phyloP scores from a whole-genome alignment of 345 rosid species.

The Salix udensis region DNA sequence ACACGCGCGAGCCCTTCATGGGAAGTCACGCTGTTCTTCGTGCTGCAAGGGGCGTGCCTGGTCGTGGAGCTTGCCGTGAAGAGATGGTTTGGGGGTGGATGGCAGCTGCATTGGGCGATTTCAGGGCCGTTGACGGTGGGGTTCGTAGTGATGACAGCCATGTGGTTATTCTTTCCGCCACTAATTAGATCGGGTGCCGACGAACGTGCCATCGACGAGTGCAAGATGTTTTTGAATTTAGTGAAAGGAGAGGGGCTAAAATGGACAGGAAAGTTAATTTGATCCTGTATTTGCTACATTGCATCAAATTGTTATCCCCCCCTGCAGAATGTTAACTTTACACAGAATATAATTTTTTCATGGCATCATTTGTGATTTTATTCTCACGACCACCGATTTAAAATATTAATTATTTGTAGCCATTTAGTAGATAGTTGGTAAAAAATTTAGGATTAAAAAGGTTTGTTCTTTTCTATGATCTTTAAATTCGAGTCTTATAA shows the following conservation, averaged over 20 bases:
- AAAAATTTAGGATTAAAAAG: no score
- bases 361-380: no score
- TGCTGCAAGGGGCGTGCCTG: slow-evolving; percentile 35
- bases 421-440: no score
- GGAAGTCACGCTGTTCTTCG: slow-evolving; percentile 35
- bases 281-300: no score
- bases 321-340: no score
- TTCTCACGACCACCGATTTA: no score
- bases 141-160: slow-evolving; percentile 28
- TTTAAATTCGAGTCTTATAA: no score
- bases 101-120: slow-evolving; percentile 18
- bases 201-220: slow-evolving; percentile 18
- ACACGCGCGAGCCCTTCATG: slow-evolving; percentile 30
- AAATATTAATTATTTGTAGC: no score
- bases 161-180: slow-evolving; percentile 45
- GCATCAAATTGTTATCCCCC: no score
- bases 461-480: no score
- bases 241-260: not conserved
- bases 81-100: slow-evolving; percentile 8
- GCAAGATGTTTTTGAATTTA: slow-evolving; percentile 3
- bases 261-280: no score
- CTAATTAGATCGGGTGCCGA: slow-evolving; percentile 16
- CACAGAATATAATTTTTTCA: no score
- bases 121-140: slow-evolving; percentile 31
- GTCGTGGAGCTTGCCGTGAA: slow-evolving; percentile 29